These are phyloP conservation scores for Nothophaeocryptopus gaeumannii DNA, from an alignment of 2,329 filamentous ascomycete genomes.

Conservation along the genomic window DNA sequence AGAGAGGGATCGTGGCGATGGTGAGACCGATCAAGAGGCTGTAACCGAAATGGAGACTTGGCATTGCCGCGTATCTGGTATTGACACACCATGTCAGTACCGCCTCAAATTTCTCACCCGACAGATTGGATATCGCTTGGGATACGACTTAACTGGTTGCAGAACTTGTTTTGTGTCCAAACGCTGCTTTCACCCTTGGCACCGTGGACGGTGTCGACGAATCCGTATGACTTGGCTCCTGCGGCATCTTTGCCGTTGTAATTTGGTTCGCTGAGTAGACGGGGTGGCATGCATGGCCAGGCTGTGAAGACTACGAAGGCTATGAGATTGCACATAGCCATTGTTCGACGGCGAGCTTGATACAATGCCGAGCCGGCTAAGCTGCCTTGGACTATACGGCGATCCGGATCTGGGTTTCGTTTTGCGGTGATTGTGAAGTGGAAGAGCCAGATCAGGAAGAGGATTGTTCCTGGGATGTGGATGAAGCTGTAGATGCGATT, in stretches of 20 bases:
- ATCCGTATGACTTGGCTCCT: constrained; percentile 59
- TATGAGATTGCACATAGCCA: constrained; percentile 58
- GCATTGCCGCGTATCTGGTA: constrained; percentile 70
- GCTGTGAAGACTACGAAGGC: constrained; percentile 59
- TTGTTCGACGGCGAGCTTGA: constrained; percentile 54
- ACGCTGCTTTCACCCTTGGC: constrained; percentile 61
- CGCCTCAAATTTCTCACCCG: too few species aligned
- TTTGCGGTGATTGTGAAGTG: constrained; percentile 66
- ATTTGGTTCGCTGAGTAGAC: constrained; percentile 52
- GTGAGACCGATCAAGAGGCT: constrained; percentile 70
- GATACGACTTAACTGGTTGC: not conserved
- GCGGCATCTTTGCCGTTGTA: constrained; percentile 56
- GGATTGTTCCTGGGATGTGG: constrained; percentile 72
- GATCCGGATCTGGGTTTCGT: constrained; percentile 34
- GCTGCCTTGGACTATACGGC: constrained; percentile 36
- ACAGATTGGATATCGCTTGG: too few species aligned
- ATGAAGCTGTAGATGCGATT: constrained; percentile 75
- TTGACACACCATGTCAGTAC: too few species aligned
- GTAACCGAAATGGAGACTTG: constrained; percentile 72
- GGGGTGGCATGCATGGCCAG: constrained; percentile 61
- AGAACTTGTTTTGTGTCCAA: constrained; percentile 63
- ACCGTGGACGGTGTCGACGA: constrained; percentile 60
- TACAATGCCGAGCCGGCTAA: constrained; percentile 53
- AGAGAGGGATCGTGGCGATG: constrained; percentile 62
- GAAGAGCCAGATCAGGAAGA: constrained; percentile 65